A percentile compares a stretch with the other conserved stretches of the same genome.
These are phyloP conservation scores for Rusavskia elegans DNA, from an alignment of 495 filamentous ascomycete genomes.

Conservation along the genomic window DNA sequence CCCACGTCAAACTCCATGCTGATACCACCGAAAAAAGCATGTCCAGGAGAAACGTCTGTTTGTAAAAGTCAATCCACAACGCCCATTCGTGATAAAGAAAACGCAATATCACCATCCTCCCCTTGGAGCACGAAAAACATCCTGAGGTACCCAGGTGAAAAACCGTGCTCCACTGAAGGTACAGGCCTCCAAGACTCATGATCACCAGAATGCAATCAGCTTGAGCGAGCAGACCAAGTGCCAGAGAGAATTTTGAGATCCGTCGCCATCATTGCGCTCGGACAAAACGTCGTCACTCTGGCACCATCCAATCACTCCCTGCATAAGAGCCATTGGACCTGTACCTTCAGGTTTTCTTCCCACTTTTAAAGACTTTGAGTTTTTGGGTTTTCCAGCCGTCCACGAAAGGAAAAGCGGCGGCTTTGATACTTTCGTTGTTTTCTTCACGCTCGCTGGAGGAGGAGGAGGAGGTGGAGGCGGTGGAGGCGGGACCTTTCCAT, in stretches of 20 bases:
- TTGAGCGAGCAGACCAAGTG: not conserved
- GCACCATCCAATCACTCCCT: not conserved
- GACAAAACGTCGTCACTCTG: not conserved
- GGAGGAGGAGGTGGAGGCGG: conserved; percentile 15
- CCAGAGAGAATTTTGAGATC: not conserved
- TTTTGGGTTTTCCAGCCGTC: conserved; percentile 7
- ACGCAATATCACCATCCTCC: not conserved
- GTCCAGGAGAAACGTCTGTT: not conserved
- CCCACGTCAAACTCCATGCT: not conserved
- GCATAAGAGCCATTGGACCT: not conserved
- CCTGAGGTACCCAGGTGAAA: conserved; percentile 1
- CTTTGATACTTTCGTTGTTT: conserved; percentile 4
- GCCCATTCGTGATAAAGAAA: not conserved
- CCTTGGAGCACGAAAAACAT: not conserved
- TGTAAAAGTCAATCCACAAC: not conserved
- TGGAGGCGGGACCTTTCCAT: conserved; percentile 6
- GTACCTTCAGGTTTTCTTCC: conserved; percentile 7
- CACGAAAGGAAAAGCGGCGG: conserved; percentile 5
- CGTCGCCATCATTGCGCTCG: not conserved
- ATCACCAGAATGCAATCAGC: not conserved
- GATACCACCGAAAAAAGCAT: not conserved
- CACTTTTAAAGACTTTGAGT: conserved; percentile 7
- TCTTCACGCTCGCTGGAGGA: conserved; percentile 7
- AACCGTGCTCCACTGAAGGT: not conserved
- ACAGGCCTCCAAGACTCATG: not conserved